Conservation (phyloP, 2,329 filamentous ascomycete genomes). For the Calonectria pseudoreteaudii region DNA sequence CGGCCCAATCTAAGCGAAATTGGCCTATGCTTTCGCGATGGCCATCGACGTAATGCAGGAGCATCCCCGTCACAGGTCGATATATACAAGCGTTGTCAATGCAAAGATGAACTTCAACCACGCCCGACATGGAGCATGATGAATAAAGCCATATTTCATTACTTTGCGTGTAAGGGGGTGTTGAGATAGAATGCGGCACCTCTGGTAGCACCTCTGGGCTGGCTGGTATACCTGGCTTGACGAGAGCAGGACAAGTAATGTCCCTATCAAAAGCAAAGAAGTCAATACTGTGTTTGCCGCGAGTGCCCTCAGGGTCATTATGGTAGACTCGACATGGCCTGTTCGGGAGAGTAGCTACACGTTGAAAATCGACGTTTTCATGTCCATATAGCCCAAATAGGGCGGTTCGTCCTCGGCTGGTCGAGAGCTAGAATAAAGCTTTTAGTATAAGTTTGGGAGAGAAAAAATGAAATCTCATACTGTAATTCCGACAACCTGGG, state of each 20-base stretch:
- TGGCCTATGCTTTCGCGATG: conserved; percentile 10
- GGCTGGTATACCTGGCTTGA: background rate
- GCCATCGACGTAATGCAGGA: conserved; percentile 6
- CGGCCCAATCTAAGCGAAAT: conserved; percentile 3
- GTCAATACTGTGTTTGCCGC: background rate
- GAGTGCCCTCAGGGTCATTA: background rate
- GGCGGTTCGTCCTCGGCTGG: conserved; percentile 18
- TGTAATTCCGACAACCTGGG: conserved; percentile 13
- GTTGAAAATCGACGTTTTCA: conserved; percentile 2
- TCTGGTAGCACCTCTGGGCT: conserved; percentile 1
- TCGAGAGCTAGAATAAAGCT: conserved; percentile 13
- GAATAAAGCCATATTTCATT: conserved; percentile 19
- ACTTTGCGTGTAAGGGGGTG: conserved; percentile 9
- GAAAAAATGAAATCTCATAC: background rate
- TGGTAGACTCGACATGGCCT: conserved; percentile 16
- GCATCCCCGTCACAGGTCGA: conserved; percentile 14
- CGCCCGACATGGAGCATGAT: conserved; percentile 13
- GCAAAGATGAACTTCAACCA: conserved; percentile 15
- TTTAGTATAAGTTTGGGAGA: background rate
- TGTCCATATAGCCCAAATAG: conserved; percentile 16
- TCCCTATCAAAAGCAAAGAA: conserved; percentile 4
- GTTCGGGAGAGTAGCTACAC: background rate
- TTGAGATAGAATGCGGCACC: conserved; percentile 14
- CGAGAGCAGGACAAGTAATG: no score
- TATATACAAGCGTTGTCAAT: background rate